Evolutionary conservation across 2,329 filamentous ascomycete species (phyloP).

Genomic region (Trichoderma semiorbis): DNA sequence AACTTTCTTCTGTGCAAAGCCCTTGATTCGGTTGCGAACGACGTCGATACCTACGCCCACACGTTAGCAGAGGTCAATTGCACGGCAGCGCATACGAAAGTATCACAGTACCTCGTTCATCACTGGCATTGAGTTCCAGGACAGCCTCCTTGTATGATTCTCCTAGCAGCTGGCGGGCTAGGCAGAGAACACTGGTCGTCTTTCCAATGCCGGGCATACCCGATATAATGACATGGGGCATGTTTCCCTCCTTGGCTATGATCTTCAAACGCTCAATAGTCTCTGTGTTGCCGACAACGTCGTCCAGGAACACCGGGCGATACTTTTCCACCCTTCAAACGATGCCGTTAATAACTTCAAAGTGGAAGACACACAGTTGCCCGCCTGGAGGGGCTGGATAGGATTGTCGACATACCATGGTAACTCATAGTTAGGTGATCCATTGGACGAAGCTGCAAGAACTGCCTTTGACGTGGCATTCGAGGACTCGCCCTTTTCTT

Average conservation of each 20-base stretch:
- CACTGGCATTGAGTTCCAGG: constrained; percentile 90
- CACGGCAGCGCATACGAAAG: background rate
- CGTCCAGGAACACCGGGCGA: constrained; percentile 87
- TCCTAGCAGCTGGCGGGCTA: constrained; percentile 86
- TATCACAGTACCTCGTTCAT: constrained; percentile 76
- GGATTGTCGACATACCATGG: constrained; percentile 59
- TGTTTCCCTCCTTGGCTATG: constrained; percentile 97
- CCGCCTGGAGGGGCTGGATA: background rate
- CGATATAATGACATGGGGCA: constrained; percentile 99
- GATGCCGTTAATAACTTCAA: constrained; percentile 22
- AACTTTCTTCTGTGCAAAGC: constrained; percentile 98
- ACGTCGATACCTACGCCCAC: constrained; percentile 76
- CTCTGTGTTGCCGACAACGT: constrained; percentile 96
- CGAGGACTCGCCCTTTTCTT: constrained; percentile 59
- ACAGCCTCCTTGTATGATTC: constrained; percentile 97
- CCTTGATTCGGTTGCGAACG: constrained; percentile 94
- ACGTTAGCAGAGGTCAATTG: background rate
- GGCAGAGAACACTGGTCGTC: constrained; percentile 90
- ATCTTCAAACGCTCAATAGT: constrained; percentile 97
- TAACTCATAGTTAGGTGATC: constrained; percentile 63
- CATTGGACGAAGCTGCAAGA: constrained; percentile 48
- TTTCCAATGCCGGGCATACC: constrained; percentile 99
- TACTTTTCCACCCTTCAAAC: constrained; percentile 91
- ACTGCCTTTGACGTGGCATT: constrained; percentile 57
- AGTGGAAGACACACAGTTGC: constrained; percentile 9